Base-by-base conservation (phyloP, 371 early-diverging fungal genomes). In the Mortierella sp. region DNA sequence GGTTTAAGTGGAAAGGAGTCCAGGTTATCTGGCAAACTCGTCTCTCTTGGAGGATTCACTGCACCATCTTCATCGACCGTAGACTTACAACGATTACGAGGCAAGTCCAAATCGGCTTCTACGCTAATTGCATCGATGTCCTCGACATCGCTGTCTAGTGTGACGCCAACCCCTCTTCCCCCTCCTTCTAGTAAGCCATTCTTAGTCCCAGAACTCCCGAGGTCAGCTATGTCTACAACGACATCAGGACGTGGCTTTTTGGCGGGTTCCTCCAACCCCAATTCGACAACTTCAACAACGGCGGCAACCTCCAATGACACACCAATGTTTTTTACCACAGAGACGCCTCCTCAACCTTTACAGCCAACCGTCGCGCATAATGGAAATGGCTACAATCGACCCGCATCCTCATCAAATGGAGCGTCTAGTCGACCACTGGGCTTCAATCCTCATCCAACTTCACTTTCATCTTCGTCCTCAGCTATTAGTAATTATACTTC, bases 101-200 rank as follows among this genome's bases (percentile, higher is more conserved):
- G 50, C 33, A 70, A 73, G 62, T 36, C 69, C 36, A 77, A 53
- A 33, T 77, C 77, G 6, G 58, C 77, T 0, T 72, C 72, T 3
- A 40, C 68, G 32, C 48, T 72, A 8, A 48, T 63, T 1, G 69
- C 77, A 9, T 40, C 67, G 0, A 55, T 72, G 43, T 69, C 77
- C 1, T 67, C 71, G 33, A 60, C 65, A 8, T 57, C 77, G n/a
- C 58, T 66, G 4, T 65, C 66, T 11, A 28, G 28, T 22, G 32
- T 3, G 9, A 32, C 57, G 13, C n/a, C 70, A 1, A 43, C 50
- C 7, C 60, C 73, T 7, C 7, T 55, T 9, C 9, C 69, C 3
- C 7, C 59, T 9, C 9, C 72, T 52, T 40, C 15, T 16, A 36
- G 36, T 57, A 68, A 38, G 24, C 65, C 69, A n/a, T 72, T 68